A percentile compares a stretch with the other conserved stretches of the same genome.
Conservation (phyloP, 495 filamentous ascomycete species). For the Saxophila tyrrhenica region DNA sequence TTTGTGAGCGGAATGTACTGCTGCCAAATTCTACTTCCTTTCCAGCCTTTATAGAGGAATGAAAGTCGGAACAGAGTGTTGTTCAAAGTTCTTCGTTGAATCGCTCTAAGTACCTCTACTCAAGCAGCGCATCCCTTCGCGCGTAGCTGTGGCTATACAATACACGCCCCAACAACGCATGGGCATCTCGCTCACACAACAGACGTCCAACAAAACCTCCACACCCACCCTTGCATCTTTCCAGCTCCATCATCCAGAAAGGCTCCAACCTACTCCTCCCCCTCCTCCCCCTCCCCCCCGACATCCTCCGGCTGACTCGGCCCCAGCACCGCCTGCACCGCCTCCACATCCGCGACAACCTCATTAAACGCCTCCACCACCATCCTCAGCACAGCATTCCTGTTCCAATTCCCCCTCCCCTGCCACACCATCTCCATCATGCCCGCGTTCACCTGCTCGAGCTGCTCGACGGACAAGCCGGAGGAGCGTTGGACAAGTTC, state of each 20-base stretch:
- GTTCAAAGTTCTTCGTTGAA: no score
- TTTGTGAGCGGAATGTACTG: no score
- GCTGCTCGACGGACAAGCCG: slow-evolving; percentile 80
- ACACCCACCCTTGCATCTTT: no score
- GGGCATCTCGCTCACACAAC: no score
- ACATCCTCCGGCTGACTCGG: slow-evolving; percentile 14
- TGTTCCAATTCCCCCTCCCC: slow-evolving; percentile 65
- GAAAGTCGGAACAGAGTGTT: no score
- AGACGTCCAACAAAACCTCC: no score
- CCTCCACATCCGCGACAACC: slow-evolving; percentile 67
- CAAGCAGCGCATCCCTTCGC: no score
- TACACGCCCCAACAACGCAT: no score
- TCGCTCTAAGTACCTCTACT: no score
- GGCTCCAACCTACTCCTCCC: background rate
- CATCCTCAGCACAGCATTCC: slow-evolving; percentile 51
- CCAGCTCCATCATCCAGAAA: background rate
- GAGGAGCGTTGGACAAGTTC: slow-evolving; percentile 53
- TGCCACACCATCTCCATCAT: slow-evolving; percentile 86
- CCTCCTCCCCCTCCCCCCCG: background rate
- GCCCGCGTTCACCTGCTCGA: slow-evolving; percentile 84
- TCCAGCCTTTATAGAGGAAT: no score
- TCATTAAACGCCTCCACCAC: slow-evolving; percentile 64
- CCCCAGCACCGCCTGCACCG: slow-evolving; percentile 44
- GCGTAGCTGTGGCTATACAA: no score
- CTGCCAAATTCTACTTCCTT: no score